A percentile compares a stretch with the other conserved stretches of the same genome.
Evolutionary conservation across 2,329 filamentous ascomycete species (phyloP).

Genomic region (Beauveria sp.): DNA sequence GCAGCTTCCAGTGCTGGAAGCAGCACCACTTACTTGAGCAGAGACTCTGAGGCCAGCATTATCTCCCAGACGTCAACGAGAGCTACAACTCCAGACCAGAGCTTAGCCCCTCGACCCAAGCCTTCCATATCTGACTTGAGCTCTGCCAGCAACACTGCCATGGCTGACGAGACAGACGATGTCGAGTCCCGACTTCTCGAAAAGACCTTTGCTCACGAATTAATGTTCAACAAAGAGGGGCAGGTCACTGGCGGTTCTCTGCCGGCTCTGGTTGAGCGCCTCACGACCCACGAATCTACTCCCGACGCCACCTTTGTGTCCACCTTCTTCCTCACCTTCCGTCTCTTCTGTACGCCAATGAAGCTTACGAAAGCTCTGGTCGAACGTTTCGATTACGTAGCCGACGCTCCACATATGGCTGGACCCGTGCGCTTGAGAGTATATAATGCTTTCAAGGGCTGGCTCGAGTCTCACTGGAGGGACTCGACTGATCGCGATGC

Average conservation of each 20-base stretch:
- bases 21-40: slow-evolving; percentile 69
- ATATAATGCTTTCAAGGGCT: slow-evolving; percentile 95
- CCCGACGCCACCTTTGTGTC: slow-evolving; percentile 88
- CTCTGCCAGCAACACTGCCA: slow-evolving; percentile 53
- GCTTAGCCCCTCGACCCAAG: slow-evolving; percentile 46
- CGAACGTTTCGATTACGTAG: slow-evolving; percentile 86
- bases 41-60: slow-evolving; percentile 73
- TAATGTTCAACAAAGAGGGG: slow-evolving; percentile 90
- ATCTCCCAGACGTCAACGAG: slow-evolving; percentile 78
- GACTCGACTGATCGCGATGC: slow-evolving; percentile 72
- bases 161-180: slow-evolving; percentile 71
- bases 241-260: slow-evolving; percentile 90
- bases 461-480: slow-evolving; percentile 94
- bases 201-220: slow-evolving; percentile 83
- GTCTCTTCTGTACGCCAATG: slow-evolving; percentile 76
- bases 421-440: slow-evolving; percentile 80
- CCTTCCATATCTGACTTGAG: slow-evolving; percentile 63
- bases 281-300: slow-evolving; percentile 87
- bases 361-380: slow-evolving; percentile 78
- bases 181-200: slow-evolving; percentile 80
- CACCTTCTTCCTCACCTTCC: slow-evolving; percentile 93
- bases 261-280: slow-evolving; percentile 82
- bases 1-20: slow-evolving; percentile 71
- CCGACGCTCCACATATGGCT: slow-evolving; percentile 64
- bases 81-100: slow-evolving; percentile 74